phyloP scores from a whole-genome alignment of 192 early-diverging fungal species.

The Entophlyctis luteolus region DNA sequence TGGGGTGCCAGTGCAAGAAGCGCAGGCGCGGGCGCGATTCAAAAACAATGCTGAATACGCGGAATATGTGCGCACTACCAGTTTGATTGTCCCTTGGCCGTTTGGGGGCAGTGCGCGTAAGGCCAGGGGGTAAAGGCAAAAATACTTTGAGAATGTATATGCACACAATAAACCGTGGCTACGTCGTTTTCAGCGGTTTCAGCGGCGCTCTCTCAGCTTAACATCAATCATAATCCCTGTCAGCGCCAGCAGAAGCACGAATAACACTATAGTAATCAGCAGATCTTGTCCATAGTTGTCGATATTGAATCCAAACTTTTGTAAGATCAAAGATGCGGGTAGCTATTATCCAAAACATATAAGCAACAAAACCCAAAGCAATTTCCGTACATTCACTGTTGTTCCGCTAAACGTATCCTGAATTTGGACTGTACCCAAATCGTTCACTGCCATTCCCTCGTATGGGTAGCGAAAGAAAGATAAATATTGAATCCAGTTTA shows the following conservation, averaged over 20 bases:
- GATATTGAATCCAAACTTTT: constrained; percentile 42
- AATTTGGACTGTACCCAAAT: constrained; percentile 26
- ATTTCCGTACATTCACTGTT: constrained; percentile 19
- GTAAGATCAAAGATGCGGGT: constrained; percentile 27
- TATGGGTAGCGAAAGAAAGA: constrained; percentile 68
- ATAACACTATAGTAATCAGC: constrained; percentile 22
- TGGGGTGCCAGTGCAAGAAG: constrained; percentile 29
- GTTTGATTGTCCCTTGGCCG: constrained; percentile 20
- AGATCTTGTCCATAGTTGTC: constrained; percentile 30
- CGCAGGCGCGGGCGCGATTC: constrained; percentile 21
- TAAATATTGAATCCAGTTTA: constrained; percentile 68
- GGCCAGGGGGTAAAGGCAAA: too few species aligned
- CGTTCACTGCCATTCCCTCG: constrained; percentile 69
- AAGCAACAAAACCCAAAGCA: constrained; percentile 2
- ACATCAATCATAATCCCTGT: constrained; percentile 21
- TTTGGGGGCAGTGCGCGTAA: background rate
- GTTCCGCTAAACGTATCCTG: constrained; percentile 32
- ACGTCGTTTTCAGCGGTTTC: too few species aligned
- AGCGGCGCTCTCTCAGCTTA: constrained; percentile 14
- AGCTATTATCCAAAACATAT: background rate
- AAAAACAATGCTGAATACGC: constrained; percentile 21
- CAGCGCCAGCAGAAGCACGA: constrained; percentile 28
- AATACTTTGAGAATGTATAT: too few species aligned
- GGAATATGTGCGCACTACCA: constrained; percentile 14
- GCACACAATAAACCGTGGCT: too few species aligned